phyloP scores from a whole-genome alignment of 2,329 filamentous ascomycete genomes.

The Arthrobotrys megalospora region DNA sequence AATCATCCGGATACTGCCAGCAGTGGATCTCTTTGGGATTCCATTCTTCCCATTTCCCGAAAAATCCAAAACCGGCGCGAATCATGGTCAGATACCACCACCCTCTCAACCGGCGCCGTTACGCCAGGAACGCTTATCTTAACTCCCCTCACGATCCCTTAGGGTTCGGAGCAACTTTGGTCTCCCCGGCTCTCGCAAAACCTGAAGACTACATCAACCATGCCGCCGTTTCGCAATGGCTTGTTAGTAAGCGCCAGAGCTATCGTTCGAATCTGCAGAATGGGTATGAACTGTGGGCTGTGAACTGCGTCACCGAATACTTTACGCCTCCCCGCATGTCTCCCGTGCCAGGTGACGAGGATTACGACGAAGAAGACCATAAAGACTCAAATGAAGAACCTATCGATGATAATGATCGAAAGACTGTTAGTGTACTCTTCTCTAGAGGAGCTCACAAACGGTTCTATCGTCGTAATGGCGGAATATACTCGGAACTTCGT shows the following conservation, averaged over 20 bases:
- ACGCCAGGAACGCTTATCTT: slow-evolving; percentile 56
- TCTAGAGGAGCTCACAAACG: slow-evolving; percentile 48
- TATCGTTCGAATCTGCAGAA: slow-evolving; percentile 55
- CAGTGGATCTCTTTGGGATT: slow-evolving; percentile 8
- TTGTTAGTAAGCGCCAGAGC: slow-evolving; percentile 51
- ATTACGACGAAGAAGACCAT: slow-evolving; percentile 58
- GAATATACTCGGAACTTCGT: slow-evolving; percentile 52
- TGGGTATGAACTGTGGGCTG: slow-evolving; percentile 56
- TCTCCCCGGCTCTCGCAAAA: slow-evolving; percentile 50
- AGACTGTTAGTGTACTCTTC: slow-evolving; percentile 51
- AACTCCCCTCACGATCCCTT: slow-evolving; percentile 53
- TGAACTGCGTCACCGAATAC: slow-evolving; percentile 53
- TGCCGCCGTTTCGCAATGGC: slow-evolving; percentile 52
- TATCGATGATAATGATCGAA: slow-evolving; percentile 52
- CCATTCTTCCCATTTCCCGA: slow-evolving; percentile 13
- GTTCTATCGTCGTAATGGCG: slow-evolving; percentile 58
- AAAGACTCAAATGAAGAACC: slow-evolving; percentile 55
- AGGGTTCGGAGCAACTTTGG: slow-evolving; percentile 56
- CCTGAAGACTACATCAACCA: slow-evolving; percentile 57
- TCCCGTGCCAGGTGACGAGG: slow-evolving; percentile 50
- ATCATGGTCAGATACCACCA: slow-evolving; percentile 59
- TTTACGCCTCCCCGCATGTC: slow-evolving; percentile 54
- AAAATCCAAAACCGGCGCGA: slow-evolving; percentile 16
- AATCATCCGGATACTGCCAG: not conserved
- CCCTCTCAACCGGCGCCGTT: slow-evolving; percentile 54